Percentiles rank a stretch among this genome's conserved stretches.
Evolutionary conservation across 352 stramenopile genomes (phyloP).

Genomic region (Phytophthora pistaciae): DNA sequence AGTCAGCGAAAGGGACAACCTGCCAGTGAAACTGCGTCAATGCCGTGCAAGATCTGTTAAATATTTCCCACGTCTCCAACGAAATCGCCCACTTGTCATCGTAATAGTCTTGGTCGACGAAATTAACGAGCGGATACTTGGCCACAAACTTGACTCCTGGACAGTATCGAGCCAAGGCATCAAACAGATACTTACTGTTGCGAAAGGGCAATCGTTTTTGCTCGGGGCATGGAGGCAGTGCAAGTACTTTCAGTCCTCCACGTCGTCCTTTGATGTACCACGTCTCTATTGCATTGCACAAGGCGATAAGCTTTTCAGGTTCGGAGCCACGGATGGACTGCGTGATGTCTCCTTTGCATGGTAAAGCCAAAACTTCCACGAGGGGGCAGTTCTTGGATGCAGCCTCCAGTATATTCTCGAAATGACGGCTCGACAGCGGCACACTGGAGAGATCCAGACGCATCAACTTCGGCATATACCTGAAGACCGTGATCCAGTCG

Average conservation of each 20-base stretch:
- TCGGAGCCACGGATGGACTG: neutral
- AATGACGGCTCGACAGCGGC: constrained; percentile 1
- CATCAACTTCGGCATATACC: neutral
- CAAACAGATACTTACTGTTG: neutral
- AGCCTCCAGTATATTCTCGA: constrained; percentile 1
- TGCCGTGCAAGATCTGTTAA: constrained; percentile 4
- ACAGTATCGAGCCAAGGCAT: constrained; percentile 3
- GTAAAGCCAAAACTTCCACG: constrained; percentile 3
- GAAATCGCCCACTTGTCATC: constrained; percentile 2
- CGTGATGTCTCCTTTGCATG: neutral
- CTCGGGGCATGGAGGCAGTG: neutral
- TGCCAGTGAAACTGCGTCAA: constrained; percentile 2
- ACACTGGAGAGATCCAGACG: neutral
- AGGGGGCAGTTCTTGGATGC: neutral
- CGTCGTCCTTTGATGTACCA: neutral
- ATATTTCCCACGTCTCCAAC: constrained; percentile 6
- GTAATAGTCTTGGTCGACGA: neutral
- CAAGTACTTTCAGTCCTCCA: neutral
- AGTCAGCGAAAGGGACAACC: constrained; percentile 6
- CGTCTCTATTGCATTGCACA: neutral
- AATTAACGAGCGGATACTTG: neutral
- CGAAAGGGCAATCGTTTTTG: neutral
- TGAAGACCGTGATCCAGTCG: constrained; percentile 1
- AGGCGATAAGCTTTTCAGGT: neutral
- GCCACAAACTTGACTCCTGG: constrained; percentile 10